Conservation (phyloP, 805 yeast genomes). For the Pichia insulana region DNA sequence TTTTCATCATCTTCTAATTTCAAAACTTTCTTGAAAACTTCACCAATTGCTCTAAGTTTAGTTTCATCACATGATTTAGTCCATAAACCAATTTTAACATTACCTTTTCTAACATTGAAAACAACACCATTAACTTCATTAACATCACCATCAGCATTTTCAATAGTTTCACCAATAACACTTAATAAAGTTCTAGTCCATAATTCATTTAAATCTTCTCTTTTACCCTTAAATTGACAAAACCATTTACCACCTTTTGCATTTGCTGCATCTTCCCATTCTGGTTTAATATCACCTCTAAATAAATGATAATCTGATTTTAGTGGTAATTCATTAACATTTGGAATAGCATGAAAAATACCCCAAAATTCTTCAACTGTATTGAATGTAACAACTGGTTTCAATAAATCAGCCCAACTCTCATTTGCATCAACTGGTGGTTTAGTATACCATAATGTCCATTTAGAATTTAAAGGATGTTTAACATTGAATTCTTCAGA, state of each 20-base stretch:
- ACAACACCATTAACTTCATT: slow-evolving; percentile 93
- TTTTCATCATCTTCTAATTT: slow-evolving; percentile 65
- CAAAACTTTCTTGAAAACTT: slow-evolving; percentile 77
- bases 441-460: slow-evolving; percentile 98
- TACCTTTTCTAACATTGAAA: slow-evolving; percentile 75
- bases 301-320: slow-evolving; percentile 93
- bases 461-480: slow-evolving; percentile 83
- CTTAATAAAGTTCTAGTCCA: slow-evolving; percentile 88
- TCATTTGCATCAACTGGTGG: slow-evolving; percentile 74
- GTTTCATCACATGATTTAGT: slow-evolving; percentile 66
- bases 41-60: slow-evolving; percentile 68
- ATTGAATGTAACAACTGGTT: slow-evolving; percentile 83
- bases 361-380: slow-evolving; percentile 99
- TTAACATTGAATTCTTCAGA: slow-evolving; percentile 61
- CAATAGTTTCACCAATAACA: slow-evolving; percentile 91
- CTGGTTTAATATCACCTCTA: slow-evolving; percentile 90
- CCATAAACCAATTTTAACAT: slow-evolving; percentile 86
- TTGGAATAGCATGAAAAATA: slow-evolving; percentile 85
- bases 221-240: slow-evolving; percentile 58
- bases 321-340: slow-evolving; percentile 81
- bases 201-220: slow-evolving; percentile 66
- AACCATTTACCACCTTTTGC: slow-evolving; percentile 93
- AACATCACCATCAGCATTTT: slow-evolving; percentile 58
- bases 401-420: slow-evolving; percentile 86
- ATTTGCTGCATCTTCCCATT: slow-evolving; percentile 93